A percentile compares a stretch with the other conserved stretches of the same genome.
phyloP scores from a whole-genome alignment of 495 filamentous ascomycete genomes.

The Penicillium robsamsonii region DNA sequence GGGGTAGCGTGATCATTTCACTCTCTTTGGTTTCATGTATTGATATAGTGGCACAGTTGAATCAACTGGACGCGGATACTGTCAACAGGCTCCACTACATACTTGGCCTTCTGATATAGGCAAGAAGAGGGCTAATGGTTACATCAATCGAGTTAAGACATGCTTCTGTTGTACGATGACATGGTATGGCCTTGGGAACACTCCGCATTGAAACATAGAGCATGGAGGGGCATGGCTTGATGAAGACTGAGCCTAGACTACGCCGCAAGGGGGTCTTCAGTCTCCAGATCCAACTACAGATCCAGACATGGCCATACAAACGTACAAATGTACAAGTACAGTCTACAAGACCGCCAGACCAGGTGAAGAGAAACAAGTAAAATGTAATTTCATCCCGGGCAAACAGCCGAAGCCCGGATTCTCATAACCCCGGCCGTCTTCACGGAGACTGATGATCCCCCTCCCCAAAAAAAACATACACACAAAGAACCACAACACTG shows the following conservation, averaged over 20 bases:
- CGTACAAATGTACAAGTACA: not conserved
- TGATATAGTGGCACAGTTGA: not conserved
- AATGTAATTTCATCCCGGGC: slow-evolving; percentile 32
- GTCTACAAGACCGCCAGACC: slow-evolving; percentile 6
- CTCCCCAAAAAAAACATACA: slow-evolving; percentile 19
- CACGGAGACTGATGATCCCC: slow-evolving; percentile 25
- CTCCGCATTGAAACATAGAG: not conserved
- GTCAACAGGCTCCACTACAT: too few relatives aligned
- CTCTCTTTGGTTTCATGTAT: not conserved
- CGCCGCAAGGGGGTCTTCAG: not conserved
- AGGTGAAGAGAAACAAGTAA: slow-evolving; percentile 29
- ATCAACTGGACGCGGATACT: too few relatives aligned
- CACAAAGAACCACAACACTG: slow-evolving; percentile 26
- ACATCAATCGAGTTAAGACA: not conserved
- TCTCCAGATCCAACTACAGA: slow-evolving; percentile 2
- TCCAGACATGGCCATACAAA: not conserved
- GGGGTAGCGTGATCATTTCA: not conserved
- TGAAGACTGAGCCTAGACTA: slow-evolving; percentile 3
- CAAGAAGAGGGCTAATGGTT: not conserved
- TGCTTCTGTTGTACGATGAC: not conserved
- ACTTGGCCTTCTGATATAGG: not conserved
- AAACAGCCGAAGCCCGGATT: slow-evolving; percentile 32
- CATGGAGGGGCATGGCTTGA: not conserved
- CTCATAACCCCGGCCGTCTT: slow-evolving; percentile 32
- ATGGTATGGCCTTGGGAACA: not conserved